These are phyloP conservation scores for Clonostachys chloroleuca DNA, from an alignment of 2,329 filamentous ascomycete genomes.

Conservation along the genomic window DNA sequence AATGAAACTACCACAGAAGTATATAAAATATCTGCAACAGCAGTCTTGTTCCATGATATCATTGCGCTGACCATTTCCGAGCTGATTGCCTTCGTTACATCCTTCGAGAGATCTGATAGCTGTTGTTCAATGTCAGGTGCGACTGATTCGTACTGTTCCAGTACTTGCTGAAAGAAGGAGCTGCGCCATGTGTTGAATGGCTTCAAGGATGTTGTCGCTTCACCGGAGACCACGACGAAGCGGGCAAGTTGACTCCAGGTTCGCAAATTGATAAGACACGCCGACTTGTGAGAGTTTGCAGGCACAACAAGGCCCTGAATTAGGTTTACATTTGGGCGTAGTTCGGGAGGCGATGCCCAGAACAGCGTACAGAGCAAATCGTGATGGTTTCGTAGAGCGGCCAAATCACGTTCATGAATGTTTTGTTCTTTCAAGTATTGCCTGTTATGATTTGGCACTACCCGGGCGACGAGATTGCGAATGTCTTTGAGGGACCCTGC, in stretches of 20 bases:
- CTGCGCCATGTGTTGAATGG: slow-evolving; percentile 45
- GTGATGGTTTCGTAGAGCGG: slow-evolving; percentile 63
- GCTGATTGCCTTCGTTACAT: slow-evolving; percentile 34
- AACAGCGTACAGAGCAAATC: slow-evolving; percentile 64
- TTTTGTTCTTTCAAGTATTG: slow-evolving; percentile 60
- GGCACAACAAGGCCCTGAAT: slow-evolving; percentile 57
- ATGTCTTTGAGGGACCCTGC: slow-evolving; percentile 50
- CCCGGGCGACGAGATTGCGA: slow-evolving; percentile 55
- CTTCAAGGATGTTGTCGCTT: slow-evolving; percentile 42
- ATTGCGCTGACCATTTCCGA: slow-evolving; percentile 42
- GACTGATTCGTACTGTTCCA: slow-evolving; percentile 53
- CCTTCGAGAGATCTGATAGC: slow-evolving; percentile 41
- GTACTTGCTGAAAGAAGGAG: slow-evolving; percentile 50
- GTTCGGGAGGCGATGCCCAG: slow-evolving; percentile 54
- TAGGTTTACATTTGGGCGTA: slow-evolving; percentile 47
- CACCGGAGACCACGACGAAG: slow-evolving; percentile 47
- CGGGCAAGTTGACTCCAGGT: slow-evolving; percentile 59
- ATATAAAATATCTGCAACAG: slow-evolving; percentile 47
- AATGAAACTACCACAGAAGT: slow-evolving; percentile 42
- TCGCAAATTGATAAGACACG: slow-evolving; percentile 58
- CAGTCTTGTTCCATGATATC: slow-evolving; percentile 45
- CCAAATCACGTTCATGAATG: slow-evolving; percentile 56
- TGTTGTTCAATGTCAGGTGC: slow-evolving; percentile 53
- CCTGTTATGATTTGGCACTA: slow-evolving; percentile 62
- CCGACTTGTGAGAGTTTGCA: slow-evolving; percentile 60